Conservation (phyloP, 345 rosid genomes). For the Sonneratia alba region DNA sequence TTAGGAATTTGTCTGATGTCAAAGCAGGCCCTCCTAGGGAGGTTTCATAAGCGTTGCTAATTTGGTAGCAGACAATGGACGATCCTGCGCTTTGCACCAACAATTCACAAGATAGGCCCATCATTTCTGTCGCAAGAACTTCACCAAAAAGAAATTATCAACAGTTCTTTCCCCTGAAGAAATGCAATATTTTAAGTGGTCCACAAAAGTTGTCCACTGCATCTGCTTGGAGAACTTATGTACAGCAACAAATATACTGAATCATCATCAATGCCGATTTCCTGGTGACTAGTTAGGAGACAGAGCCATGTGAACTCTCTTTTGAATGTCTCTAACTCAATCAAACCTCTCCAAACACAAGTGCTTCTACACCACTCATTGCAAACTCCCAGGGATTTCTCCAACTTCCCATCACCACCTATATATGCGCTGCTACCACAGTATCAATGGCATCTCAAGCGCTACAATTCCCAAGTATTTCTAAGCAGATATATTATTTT, state of each 20-base stretch:
- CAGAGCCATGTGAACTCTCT: slow-evolving; percentile 19
- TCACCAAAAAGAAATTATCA: background rate
- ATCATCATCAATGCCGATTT: background rate
- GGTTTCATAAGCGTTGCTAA: no score
- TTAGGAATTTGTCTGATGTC: no score
- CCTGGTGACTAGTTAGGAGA: slow-evolving; percentile 9
- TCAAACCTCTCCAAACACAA: background rate
- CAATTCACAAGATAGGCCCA: background rate
- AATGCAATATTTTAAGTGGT: background rate
- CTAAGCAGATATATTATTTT: background rate
- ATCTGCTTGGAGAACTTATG: background rate
- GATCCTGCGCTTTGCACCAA: no score
- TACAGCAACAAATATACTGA: background rate
- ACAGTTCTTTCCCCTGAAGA: background rate
- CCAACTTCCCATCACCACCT: background rate
- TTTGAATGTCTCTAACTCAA: background rate
- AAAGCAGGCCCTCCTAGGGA: no score
- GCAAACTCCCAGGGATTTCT: background rate
- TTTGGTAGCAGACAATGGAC: no score
- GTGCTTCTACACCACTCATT: slow-evolving; percentile 5
- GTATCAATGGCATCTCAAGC: background rate
- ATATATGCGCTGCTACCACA: background rate
- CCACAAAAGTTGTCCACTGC: background rate
- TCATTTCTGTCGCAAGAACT: background rate
- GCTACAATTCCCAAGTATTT: background rate